These are phyloP conservation scores for Diaporthe ilicicola DNA, from an alignment of 2,329 filamentous ascomycete species.

Conservation along the genomic window DNA sequence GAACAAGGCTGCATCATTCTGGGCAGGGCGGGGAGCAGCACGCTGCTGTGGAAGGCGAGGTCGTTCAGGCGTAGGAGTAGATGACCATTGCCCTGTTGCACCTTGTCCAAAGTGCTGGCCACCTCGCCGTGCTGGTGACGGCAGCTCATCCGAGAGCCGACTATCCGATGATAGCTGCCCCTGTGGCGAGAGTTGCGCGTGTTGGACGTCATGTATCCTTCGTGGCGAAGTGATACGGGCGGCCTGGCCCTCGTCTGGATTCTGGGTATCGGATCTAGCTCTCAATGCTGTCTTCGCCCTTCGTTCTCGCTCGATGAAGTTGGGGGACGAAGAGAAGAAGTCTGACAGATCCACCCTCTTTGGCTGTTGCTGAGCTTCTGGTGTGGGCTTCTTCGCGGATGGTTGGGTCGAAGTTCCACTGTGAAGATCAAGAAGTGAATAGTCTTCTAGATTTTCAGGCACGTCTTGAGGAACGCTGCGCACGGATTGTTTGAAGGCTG, in stretches of 20 bases:
- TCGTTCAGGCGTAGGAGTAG: constrained; percentile 21
- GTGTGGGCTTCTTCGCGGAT: constrained; percentile 40
- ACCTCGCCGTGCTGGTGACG: background rate
- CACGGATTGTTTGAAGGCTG: constrained; percentile 4
- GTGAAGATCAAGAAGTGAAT: constrained; percentile 31
- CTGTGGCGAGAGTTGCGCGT: background rate
- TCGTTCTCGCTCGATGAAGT: constrained; percentile 30
- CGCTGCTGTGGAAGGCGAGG: constrained; percentile 1
- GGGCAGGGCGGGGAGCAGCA: background rate
- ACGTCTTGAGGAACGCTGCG: constrained; percentile 12
- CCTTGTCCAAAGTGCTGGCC: background rate
- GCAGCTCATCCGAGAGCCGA: constrained; percentile 4
- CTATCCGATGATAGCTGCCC: background rate
- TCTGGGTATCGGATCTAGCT: constrained; percentile 3
- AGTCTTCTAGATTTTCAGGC: constrained; percentile 28
- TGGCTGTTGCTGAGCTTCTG: constrained; percentile 40
- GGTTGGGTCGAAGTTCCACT: constrained; percentile 39
- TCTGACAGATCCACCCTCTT: constrained; percentile 57
- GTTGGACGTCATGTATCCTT: background rate
- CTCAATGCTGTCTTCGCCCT: constrained; percentile 25
- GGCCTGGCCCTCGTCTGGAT: background rate
- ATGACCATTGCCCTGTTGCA: background rate
- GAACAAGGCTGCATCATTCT: constrained; percentile 27
- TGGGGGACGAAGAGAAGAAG: constrained; percentile 66
- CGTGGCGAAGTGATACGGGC: background rate